Evolutionary conservation across 2,329 filamentous ascomycete species (phyloP).

Genomic region (Paraconiothyrium sp.): DNA sequence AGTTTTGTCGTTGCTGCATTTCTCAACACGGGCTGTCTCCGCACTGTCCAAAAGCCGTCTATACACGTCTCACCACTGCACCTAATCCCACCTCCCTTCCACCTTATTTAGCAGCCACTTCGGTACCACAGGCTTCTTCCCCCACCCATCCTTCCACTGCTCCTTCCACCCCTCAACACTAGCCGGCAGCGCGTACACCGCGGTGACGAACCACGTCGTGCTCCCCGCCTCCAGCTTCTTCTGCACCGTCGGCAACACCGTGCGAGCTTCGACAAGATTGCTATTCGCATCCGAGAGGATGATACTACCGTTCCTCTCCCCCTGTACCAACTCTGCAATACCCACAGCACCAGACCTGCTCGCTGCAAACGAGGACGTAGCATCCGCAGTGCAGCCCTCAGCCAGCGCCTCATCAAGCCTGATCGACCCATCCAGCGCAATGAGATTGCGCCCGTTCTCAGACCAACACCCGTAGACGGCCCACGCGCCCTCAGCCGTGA

Average conservation of each 20-base stretch:
- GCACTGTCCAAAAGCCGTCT: neutral
- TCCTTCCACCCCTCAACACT: slow-evolving; percentile 60
- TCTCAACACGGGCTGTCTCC: neutral
- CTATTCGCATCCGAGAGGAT: slow-evolving; percentile 82
- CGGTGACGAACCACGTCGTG: slow-evolving; percentile 73
- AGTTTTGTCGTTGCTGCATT: neutral
- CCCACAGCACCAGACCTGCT: slow-evolving; percentile 62
- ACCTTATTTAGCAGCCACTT: slow-evolving; percentile 68
- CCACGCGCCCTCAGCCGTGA: slow-evolving; percentile 79
- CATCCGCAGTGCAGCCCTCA: slow-evolving; percentile 50
- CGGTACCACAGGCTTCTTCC: slow-evolving; percentile 66
- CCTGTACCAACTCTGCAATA: slow-evolving; percentile 56
- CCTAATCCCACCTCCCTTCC: slow-evolving; percentile 33
- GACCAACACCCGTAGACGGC: slow-evolving; percentile 71
- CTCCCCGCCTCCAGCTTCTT: slow-evolving; percentile 67
- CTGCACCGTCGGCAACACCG: slow-evolving; percentile 75
- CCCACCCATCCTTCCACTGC: slow-evolving; percentile 63
- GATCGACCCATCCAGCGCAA: slow-evolving; percentile 45
- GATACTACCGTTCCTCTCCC: slow-evolving; percentile 66
- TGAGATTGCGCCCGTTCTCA: slow-evolving; percentile 67
- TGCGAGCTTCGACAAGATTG: slow-evolving; percentile 77
- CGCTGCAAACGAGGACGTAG: slow-evolving; percentile 54
- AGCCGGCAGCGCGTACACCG: slow-evolving; percentile 74
- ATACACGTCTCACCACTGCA: neutral
- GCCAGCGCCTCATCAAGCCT: slow-evolving; percentile 48